phyloP scores from a whole-genome alignment of 1,284 basidiomycete genomes.

The Neolentinus lepideus region DNA sequence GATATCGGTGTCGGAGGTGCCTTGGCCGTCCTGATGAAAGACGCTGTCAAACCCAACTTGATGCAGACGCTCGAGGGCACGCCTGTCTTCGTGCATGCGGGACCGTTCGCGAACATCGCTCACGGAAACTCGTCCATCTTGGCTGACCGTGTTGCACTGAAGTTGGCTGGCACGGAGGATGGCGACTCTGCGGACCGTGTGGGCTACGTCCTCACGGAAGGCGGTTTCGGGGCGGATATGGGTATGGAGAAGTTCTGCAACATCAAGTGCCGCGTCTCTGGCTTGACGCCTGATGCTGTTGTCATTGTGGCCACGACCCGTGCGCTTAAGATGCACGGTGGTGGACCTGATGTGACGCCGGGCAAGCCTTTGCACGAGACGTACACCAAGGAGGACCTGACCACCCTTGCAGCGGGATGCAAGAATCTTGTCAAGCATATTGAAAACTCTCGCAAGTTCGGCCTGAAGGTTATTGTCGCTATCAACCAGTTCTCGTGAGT shows the following conservation, averaged over 20 bases:
- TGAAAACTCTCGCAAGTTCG: constrained; percentile 92
- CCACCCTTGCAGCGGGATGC: constrained; percentile 87
- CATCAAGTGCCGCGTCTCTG: constrained; percentile 96
- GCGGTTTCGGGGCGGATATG: constrained; percentile 98
- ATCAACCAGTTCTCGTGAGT: constrained; percentile 93
- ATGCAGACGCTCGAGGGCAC: constrained; percentile 99
- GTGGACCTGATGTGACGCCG: constrained; percentile 94
- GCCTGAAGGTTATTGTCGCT: constrained; percentile 93
- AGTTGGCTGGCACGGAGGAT: constrained; percentile 94
- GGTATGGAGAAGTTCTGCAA: constrained; percentile 99
- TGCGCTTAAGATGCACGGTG: constrained; percentile 98
- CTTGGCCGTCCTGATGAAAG: constrained; percentile 96
- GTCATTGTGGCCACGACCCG: constrained; percentile 97
- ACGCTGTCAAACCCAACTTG: constrained; percentile 97
- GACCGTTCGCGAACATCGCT: constrained; percentile 98
- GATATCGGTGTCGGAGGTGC: constrained; percentile 96
- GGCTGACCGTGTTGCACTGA: constrained; percentile 93
- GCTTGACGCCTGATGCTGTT: constrained; percentile 88
- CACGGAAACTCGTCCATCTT: constrained; percentile 99
- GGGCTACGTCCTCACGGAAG: constrained; percentile 97
- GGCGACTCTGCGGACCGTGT: constrained; percentile 78
- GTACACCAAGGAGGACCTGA: constrained; percentile 92
- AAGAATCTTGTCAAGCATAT: constrained; percentile 94
- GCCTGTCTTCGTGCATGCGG: constrained; percentile 98
- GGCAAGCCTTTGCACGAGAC: constrained; percentile 93